These are phyloP conservation scores for Phyllostachys edulis DNA, from an alignment of 176 grass and related monocot species.

Conservation along the genomic window DNA sequence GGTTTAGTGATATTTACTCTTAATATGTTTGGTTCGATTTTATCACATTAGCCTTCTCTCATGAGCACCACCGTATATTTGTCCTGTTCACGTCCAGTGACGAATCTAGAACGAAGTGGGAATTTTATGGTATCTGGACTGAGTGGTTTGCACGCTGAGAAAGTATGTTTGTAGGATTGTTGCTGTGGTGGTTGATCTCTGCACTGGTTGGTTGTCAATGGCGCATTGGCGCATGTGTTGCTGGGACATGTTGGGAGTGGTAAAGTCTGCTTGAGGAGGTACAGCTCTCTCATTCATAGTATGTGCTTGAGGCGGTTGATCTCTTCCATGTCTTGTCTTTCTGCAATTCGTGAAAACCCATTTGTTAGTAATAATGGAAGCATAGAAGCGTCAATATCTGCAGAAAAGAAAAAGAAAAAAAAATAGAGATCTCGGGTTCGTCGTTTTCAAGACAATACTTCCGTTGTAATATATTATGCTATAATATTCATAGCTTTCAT, in stretches of 20 bases:
- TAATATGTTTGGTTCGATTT: too few relatives aligned
- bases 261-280: neutral
- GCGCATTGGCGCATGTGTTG: neutral
- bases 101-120: too few relatives aligned
- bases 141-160: too few relatives aligned
- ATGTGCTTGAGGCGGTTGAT: neutral
- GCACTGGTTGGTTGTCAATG: neutral
- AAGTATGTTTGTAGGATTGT: too few relatives aligned
- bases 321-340: neutral
- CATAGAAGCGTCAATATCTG: neutral
- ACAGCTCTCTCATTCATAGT: neutral
- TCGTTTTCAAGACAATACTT: too few relatives aligned
- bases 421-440: too few relatives aligned
- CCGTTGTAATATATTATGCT: too few relatives aligned
- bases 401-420: neutral
- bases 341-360: neutral
- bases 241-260: neutral
- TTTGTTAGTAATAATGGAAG: neutral
- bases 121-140: neutral
- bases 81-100: too few relatives aligned
- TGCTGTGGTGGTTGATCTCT: neutral
- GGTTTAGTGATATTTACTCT: too few relatives aligned
- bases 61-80: too few relatives aligned
- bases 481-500: too few relatives aligned
- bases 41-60: too few relatives aligned